Percentiles rank a stretch among this genome's conserved stretches.
phyloP scores from a whole-genome alignment of 2,329 filamentous ascomycete genomes.

The Fusarium chuoi region DNA sequence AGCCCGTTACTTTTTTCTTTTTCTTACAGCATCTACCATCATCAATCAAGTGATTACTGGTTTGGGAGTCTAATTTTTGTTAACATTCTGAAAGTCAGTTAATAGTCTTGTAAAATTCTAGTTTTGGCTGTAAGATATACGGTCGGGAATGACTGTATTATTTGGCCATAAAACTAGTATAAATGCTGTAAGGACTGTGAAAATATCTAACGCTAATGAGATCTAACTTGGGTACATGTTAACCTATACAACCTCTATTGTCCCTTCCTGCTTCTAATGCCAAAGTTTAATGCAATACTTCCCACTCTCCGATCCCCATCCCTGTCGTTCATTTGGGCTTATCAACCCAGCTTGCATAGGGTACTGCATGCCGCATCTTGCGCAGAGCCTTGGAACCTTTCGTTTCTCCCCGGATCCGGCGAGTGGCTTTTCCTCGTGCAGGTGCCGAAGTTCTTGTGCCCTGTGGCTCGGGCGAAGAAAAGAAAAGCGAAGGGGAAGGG shows the following conservation, averaged over 20 bases:
- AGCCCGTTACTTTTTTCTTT: not conserved
- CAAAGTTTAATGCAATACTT: accelerated
- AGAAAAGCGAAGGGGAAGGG: not conserved
- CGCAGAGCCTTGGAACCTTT: not conserved
- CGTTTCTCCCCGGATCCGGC: not conserved
- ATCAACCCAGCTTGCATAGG: not conserved
- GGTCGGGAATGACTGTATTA: not conserved
- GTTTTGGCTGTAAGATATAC: accelerated
- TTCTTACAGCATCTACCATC: too few relatives aligned
- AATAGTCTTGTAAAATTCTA: accelerated
- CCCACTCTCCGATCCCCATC: not conserved
- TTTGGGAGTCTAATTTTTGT: accelerated
- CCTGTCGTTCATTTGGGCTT: not conserved
- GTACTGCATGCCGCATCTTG: not conserved
- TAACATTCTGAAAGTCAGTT: accelerated
- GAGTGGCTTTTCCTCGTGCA: not conserved
- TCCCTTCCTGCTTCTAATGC: not conserved
- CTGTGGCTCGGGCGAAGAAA: not conserved
- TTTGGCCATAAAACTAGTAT: accelerated
- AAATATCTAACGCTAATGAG: not conserved
- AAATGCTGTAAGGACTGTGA: not conserved
- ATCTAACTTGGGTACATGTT: not conserved
- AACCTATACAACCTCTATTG: not conserved
- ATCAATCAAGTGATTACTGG: too few relatives aligned
- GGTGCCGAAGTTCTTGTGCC: too few relatives aligned